Evolutionary conservation across 2,329 filamentous ascomycete species (phyloP), one percentile per base, ranked within the genome.

Genomic region (Sphaerulina musiva): DNA sequence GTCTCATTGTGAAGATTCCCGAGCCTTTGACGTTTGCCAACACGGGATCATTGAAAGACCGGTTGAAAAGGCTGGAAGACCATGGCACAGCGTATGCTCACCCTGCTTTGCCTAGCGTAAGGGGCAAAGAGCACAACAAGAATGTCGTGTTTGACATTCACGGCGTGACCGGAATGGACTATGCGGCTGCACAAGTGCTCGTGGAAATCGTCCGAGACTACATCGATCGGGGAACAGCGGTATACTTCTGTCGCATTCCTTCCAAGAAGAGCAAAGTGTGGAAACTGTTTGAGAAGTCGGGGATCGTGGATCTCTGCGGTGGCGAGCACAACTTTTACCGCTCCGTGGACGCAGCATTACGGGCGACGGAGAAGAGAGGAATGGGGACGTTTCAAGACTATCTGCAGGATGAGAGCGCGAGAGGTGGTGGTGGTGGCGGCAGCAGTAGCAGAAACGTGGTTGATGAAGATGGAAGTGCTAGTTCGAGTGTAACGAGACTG

Each of bases 61-160:
- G 93, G 3, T 78, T 98, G 9, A 80, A 87, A 5, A 78, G 93
- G 6, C 78, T 98, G 1, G 93, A 97, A 71, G 80, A 90, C 20
- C 95, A 97, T 66, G 93, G 93, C n/a, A 92, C 89, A 0, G 84
- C 78, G 44, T 77, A 80, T 50, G 89, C 88, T 0, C 93, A 97
- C 64, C 93, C 93, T 0, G 91, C 91, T 0, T 77, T 96, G 14
- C 93, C 93, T 0, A 81, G 87, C 2, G 78, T 95, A 11, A 80
- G 91, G 4, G 76, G 80, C 26, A 80, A 83, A n/a, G 86, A 92
- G 57, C 84, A 88, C 65, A 96, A 96, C 69, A 82, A 84, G 62
- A 96, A 95, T 67, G 79, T 98, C 70, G 90, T 98, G 58, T 97
- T 98, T 66, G 93, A 98, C 68, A 90, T 97, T 6, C 92, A 97